Evolutionary conservation across 306 rosid species (phyloP), one percentile per base, ranked within the genome.

Genomic region (Quillaja saponaria): DNA sequence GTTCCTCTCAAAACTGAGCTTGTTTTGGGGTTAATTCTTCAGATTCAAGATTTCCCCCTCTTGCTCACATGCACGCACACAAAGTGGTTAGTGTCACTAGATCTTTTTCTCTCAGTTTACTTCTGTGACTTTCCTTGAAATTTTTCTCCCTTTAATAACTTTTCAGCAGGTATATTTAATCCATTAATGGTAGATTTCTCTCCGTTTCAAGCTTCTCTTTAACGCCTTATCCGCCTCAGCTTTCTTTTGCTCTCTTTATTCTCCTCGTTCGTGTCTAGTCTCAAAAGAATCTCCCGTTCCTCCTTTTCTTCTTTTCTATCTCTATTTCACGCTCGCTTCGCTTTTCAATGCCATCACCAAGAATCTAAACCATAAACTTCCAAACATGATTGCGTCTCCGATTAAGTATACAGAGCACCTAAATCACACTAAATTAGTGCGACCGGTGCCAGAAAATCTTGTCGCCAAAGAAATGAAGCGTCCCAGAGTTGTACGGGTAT

Each of bases 401-500:
- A 48, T 76, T 45, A 85, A 81, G 20, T 71, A 67, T 71, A 71
- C 85, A 9, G 87, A 81, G 64, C 88, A 71, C 75, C 61, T 72
- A 4, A 76, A 57, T 64, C 84, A 25, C 50, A 76, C 95, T 9
- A 81, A 71, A 56, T 81, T 78, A 6, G 15, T 74, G 61, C 6
- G 10, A 0, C 37, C 67, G 1, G 20, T 33, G 3, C 38, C 68
- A 21, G 6, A 66, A 34, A 25, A 55, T 45, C n/a, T 33, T 40
- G n/a, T 9, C n/a, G 54, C 53, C 69, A 3, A 11, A 4, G 72
- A 53, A 19, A 60, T 63, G 25, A 33, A 49, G 59, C 87, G 14
- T 41, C 84, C 89, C 0, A 70, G 65, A 56, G 52, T 83, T n/a
- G 81, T 92, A 0, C 73, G 95, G 49, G 79, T 94, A 40, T 74